phyloP scores from a whole-genome alignment of 106 monocot genomes.

The Allium sativum region DNA sequence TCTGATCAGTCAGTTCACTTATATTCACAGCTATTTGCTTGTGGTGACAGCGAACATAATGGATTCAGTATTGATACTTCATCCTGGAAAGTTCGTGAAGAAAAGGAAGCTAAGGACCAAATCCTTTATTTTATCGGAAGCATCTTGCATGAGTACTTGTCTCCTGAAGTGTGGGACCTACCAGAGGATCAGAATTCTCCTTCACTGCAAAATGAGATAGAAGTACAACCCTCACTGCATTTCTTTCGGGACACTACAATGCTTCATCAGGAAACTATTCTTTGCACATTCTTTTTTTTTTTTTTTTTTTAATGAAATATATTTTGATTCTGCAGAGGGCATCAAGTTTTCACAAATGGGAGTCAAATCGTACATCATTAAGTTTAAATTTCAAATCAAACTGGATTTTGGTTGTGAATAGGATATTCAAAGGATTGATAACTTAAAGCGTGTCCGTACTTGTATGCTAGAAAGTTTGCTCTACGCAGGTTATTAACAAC shows the following conservation, averaged over 20 bases:
- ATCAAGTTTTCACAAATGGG: too few species aligned
- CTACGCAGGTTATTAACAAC: too few species aligned
- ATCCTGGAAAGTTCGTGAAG: slow-evolving; percentile 32
- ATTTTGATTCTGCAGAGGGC: too few species aligned
- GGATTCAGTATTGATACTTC: background rate
- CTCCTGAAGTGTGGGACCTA: slow-evolving; percentile 84
- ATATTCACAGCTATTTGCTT: slow-evolving; percentile 24
- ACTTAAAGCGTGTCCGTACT: too few species aligned
- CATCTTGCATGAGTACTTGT: slow-evolving; percentile 79
- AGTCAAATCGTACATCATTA: too few species aligned
- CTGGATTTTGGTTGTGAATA: too few species aligned
- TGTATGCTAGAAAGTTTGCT: too few species aligned
- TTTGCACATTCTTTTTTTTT: slow-evolving; percentile 3
- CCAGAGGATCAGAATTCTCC: slow-evolving; percentile 42
- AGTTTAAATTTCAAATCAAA: too few species aligned
- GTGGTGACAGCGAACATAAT: slow-evolving; percentile 6
- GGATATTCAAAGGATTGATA: too few species aligned
- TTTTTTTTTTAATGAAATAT: background rate
- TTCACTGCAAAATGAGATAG: slow-evolving; percentile 13
- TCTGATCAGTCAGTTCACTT: slow-evolving; percentile 36
- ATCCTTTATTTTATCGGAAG: slow-evolving; percentile 61
- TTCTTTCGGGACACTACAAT: slow-evolving; percentile 68
- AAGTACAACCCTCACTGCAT: slow-evolving; percentile 40
- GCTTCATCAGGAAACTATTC: slow-evolving; percentile 63
- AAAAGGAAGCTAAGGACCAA: slow-evolving; percentile 33